These are phyloP conservation scores for Aspergillus heteromorphus DNA, from an alignment of 495 filamentous ascomycete species.

Conservation along the genomic window DNA sequence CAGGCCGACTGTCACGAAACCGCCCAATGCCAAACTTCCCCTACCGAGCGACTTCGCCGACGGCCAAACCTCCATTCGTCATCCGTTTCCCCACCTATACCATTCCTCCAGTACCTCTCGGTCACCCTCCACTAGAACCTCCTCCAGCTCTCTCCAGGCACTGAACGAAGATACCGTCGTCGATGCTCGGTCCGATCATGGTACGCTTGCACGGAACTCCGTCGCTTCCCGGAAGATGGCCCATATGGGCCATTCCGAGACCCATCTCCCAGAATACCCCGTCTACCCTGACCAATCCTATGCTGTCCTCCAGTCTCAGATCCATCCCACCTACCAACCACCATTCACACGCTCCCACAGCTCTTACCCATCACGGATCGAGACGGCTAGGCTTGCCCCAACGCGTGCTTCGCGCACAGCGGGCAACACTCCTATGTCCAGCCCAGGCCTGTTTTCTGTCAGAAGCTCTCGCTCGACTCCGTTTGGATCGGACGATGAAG, in stretches of 20 bases:
- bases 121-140: slow-evolving; percentile 39
- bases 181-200: slow-evolving; percentile 35
- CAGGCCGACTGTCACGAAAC: slow-evolving; percentile 22
- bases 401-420: slow-evolving; percentile 42
- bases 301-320: slow-evolving; percentile 43
- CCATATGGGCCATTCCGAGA: slow-evolving; percentile 23
- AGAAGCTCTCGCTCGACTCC: slow-evolving; percentile 42
- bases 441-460: slow-evolving; percentile 59
- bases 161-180: slow-evolving; percentile 42
- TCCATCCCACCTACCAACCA: slow-evolving; percentile 41
- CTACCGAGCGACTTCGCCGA: slow-evolving; percentile 24
- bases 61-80: slow-evolving; percentile 32
- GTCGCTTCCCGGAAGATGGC: slow-evolving; percentile 23
- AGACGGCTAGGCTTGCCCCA: slow-evolving; percentile 27
- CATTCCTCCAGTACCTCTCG: slow-evolving; percentile 30
- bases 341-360: slow-evolving; percentile 35
- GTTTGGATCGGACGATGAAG: slow-evolving; percentile 45
- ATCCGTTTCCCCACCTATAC: slow-evolving; percentile 35
- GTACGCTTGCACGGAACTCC: slow-evolving; percentile 20
- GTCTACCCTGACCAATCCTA: slow-evolving; percentile 53
- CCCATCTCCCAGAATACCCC: slow-evolving; percentile 33
- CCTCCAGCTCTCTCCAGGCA: slow-evolving; percentile 43
- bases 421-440: slow-evolving; percentile 62
- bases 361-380: slow-evolving; percentile 36
- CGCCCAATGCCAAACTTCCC: slow-evolving; percentile 24